phyloP scores from a whole-genome alignment of 169 alveolate species.

The Toxoplasma gondii region DNA sequence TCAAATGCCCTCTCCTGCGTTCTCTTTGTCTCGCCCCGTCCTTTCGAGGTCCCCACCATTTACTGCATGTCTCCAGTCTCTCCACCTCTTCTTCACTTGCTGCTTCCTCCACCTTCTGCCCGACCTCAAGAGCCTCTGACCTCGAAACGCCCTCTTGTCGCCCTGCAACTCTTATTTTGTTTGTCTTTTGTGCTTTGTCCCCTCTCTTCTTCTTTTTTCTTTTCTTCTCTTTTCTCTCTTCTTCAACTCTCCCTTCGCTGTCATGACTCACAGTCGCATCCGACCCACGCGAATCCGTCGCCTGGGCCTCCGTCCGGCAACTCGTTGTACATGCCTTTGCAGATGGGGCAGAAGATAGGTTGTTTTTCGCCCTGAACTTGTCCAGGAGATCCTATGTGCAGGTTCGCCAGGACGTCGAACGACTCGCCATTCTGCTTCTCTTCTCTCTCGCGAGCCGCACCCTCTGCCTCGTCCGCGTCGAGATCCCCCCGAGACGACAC shows the following conservation, averaged over 20 bases:
- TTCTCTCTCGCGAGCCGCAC: background rate
- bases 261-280: constrained; percentile 64
- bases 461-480: background rate
- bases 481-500: background rate
- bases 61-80: no score
- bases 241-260: background rate
- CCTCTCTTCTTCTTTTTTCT: no score
- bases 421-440: background rate
- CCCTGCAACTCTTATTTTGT: no score
- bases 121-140: no score
- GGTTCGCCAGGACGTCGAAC: background rate
- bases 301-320: constrained; percentile 70
- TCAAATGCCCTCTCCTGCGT: no score
- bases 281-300: constrained; percentile 67
- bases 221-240: no score
- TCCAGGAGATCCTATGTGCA: constrained; percentile 32
- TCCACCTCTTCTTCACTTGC: no score
- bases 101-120: no score
- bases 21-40: no score
- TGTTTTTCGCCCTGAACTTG: constrained; percentile 36
- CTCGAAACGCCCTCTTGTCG: no score
- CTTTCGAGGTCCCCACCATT: no score
- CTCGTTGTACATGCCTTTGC: constrained; percentile 62
- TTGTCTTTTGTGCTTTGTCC: no score
- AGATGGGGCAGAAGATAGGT: constrained; percentile 66